Evolutionary conservation across 371 early-diverging fungal genomes (phyloP).

Genomic region (Apophysomyces variabilis): DNA sequence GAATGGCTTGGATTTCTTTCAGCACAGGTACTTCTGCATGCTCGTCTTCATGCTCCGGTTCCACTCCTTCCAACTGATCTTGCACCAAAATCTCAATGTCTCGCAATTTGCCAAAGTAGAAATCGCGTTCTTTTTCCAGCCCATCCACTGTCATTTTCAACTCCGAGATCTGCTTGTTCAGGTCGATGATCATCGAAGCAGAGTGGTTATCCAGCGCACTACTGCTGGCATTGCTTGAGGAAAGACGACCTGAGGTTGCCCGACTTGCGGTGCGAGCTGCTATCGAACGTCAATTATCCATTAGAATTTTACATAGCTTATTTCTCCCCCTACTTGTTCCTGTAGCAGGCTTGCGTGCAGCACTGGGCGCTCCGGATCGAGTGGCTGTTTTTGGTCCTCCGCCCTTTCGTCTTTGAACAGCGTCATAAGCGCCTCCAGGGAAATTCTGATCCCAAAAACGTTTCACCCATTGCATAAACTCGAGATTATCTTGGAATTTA

Average conservation of each 20-base stretch:
- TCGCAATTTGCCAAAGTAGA: conserved; percentile 91
- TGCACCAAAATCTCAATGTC: conserved; percentile 93
- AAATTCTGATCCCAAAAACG: conserved; percentile 84
- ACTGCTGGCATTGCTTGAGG: conserved; percentile 35
- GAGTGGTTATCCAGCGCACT: conserved; percentile 39
- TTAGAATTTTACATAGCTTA: background rate
- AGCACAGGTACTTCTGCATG: conserved; percentile 53
- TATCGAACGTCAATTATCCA: background rate
- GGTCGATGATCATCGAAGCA: conserved; percentile 64
- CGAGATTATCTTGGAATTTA: conserved; percentile 95
- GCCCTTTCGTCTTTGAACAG: conserved; percentile 73
- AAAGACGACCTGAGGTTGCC: conserved; percentile 27
- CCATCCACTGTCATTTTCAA: conserved; percentile 85
- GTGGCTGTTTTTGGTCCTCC: conserved; percentile 28
- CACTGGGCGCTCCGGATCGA: conserved; percentile 16
- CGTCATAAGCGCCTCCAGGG: conserved; percentile 85
- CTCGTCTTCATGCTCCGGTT: conserved; percentile 36
- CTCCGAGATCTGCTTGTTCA: conserved; percentile 76
- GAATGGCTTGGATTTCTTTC: conserved; percentile 76
- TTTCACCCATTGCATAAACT: conserved; percentile 94
- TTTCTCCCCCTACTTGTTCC: conserved; percentile 11
- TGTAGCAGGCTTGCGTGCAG: conserved; percentile 18
- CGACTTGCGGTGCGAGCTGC: conserved; percentile 38
- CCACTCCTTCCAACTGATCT: conserved; percentile 57
- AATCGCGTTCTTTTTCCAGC: conserved; percentile 94